Evolutionary conservation across 139 green algal genomes (phyloP), one percentile per base, ranked within the genome.

Genomic region (Chlamydomonas applanata): DNA sequence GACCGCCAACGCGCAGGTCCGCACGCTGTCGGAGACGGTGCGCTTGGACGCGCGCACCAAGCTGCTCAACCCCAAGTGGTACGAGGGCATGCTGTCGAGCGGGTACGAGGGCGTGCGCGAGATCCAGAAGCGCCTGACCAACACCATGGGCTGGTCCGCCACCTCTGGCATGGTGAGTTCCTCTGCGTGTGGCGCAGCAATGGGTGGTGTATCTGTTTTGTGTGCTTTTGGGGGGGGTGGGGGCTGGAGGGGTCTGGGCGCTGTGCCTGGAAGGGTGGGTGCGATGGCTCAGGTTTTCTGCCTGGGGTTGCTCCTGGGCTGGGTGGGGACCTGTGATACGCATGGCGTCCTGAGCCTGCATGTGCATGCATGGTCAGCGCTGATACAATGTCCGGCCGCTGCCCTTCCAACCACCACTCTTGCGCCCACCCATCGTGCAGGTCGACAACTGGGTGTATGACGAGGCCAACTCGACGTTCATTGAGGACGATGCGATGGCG

Each of bases 401-500:
- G n/a, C n/a, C n/a, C n/a, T n/a, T n/a, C n/a, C 40, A 49, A 49
- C 40, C 40, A 49, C 40, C 40, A 49, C n/a, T n/a, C n/a, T n/a
- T n/a, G n/a, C n/a, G n/a, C n/a, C n/a, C n/a, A n/a, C n/a, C n/a
- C n/a, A n/a, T n/a, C n/a, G n/a, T 75, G 36, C 76, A 84, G 79
- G 94, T 98, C 2, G 96, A 99, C 91, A 99, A 99, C 90, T 99
- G 94, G 94, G 95, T 99, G 69, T 99, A 99, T 68, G 96, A 99
- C 64, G 96, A 99, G 85, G 95, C 94, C 75, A 99, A 99, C 85
- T 68, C 71, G 29, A 97, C 92, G 2, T 99, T 97, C 91, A 99
- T 99, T 67, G 92, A 98, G 76, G 95, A 99, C 81, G 79, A 87
- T 0, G 95, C 95, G 62, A 98, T 99, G 95, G 89, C 94, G 17